Conservation (phyloP, 345 rosid genomes). For the Clarkia xantiana region DNA sequence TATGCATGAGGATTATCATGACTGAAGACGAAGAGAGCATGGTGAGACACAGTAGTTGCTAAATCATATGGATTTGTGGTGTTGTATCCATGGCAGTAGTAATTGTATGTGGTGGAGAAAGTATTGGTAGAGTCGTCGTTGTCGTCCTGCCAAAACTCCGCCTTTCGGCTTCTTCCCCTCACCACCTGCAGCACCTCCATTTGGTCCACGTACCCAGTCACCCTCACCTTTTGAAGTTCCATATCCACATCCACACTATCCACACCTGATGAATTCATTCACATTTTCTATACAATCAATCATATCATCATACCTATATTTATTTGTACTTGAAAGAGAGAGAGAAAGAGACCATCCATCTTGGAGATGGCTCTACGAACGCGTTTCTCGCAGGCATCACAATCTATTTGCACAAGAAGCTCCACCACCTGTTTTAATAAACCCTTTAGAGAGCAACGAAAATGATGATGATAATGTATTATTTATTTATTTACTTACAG, state of each 20-base stretch:
- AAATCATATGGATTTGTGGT: conserved; percentile 29
- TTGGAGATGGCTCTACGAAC: conserved; percentile 47
- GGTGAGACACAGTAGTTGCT: conserved; percentile 13
- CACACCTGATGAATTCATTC: conserved; percentile 62
- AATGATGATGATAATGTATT: not conserved
- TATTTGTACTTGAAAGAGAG: not conserved
- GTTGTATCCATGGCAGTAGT: conserved; percentile 33
- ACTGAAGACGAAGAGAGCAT: conserved; percentile 34
- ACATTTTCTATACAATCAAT: no score
- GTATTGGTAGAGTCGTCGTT: not conserved
- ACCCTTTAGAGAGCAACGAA: not conserved
- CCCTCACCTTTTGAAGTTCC: conserved; percentile 60
- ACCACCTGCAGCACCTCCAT: conserved; percentile 47
- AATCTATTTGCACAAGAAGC: conserved; percentile 61
- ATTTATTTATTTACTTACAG: no score
- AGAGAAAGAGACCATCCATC: conserved; percentile 24
- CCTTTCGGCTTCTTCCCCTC: conserved; percentile 39
- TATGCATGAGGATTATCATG: conserved; percentile 83
- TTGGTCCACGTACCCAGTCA: conserved; percentile 54
- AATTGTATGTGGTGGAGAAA: conserved; percentile 31
- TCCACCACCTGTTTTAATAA: conserved; percentile 35
- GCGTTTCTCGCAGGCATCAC: conserved; percentile 52
- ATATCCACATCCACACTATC: conserved; percentile 47
- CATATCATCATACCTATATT: not conserved
- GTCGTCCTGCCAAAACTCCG: conserved; percentile 57